Base-by-base conservation (phyloP, 257 asterid genomes). In the Solanum appendiculatum region DNA sequence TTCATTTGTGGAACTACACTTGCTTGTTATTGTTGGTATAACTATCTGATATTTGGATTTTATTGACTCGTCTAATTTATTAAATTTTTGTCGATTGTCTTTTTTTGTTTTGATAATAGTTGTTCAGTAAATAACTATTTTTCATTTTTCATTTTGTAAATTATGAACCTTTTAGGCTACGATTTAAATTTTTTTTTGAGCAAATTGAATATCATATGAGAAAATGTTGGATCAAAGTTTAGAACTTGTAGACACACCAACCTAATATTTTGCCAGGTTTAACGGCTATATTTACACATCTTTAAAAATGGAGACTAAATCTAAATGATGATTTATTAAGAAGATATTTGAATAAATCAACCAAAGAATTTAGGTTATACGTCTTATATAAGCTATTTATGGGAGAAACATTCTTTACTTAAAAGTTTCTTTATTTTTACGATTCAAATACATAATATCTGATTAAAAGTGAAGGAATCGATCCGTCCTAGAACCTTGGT, bases 251-350 rank as follows among this genome's bases (percentile, higher is more conserved):
- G 11, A 70, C 7, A 70, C 13, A 20, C 37, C 5, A 15, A 16
- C 25, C 2, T 16, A 70, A 70, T 34, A 0, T 7, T 69, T 69
- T 3, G 11, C 0, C 0, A 0, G 13, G 33, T 34, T 34, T 18
- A 70, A 20, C 25, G 0, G 0, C 0, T 56, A 20, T 1, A 20
- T 56, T 7, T 56, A 56, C 2, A 0, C 2, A 0, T 56, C 12
- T 56, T 7, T 20, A 56, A 56, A 33, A 7, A 56, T 15, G 15
- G 77, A 29, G 34, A 66, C 0, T 15, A 31, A 69, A 69, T 31
- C 6, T 69, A 69, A 69, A 31, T 69, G 40, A 31, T 69, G 13
- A 8, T 18, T 18, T 69, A 15, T 69, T 15, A 15, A 69, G 0
- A 12, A 6, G 15, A 27, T 16, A 33, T 70, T 7, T 16, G 7